Base-by-base conservation (phyloP, 495 filamentous ascomycete genomes). In the Glarea lozoyensis region DNA sequence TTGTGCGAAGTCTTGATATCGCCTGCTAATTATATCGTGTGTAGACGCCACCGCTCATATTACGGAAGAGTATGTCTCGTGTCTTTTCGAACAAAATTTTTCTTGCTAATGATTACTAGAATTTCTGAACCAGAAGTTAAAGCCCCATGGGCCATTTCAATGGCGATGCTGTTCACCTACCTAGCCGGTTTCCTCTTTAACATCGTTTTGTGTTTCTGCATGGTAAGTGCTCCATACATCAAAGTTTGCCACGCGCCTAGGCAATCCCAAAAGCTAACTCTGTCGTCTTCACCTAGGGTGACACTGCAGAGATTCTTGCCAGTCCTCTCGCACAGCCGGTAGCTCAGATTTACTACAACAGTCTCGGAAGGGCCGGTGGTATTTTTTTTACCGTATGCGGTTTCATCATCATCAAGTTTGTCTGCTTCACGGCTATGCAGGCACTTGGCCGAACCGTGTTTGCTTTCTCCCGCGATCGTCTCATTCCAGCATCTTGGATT, bases 331-430 rank as follows among this genome's bases (percentile, higher is more conserved):
- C 60, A 3, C 78, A 82, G 50, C 78, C 78, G 4, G 78, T 82
- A 2, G 78, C 75, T 1, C 78, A 81, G 45, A 70, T 82, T 44
- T 82, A 76, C 63, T 76, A 73, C 58, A 72, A 78, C 54, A 66
- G 63, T 43, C 69, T 80, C 43, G 78, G 78, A 40, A 72, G 68
- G 38, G 57, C 46, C 3, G 75, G 74, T 19, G 76, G 74, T 9
- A 70, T 81, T 50, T 65, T 76, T 59, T 82, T 72, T 53, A 77
- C 75, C 17, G 65, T 81, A 39, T 69, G 62, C 36, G 77, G 71
- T 20, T 72, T 78, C 49, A 56, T 77, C 36, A 71, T 82, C 47
- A 60, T 69, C 59, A 72, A 71, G 46, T 69, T 82, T 29, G 71
- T 76, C 30, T 71, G 68, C 54, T 75, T 80, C 58, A 75, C 77